Percentiles rank a stretch among this genome's conserved stretches.
These are phyloP conservation scores for Marasmius fiardii DNA, from an alignment of 1,284 basidiomycete species.

Conservation along the genomic window DNA sequence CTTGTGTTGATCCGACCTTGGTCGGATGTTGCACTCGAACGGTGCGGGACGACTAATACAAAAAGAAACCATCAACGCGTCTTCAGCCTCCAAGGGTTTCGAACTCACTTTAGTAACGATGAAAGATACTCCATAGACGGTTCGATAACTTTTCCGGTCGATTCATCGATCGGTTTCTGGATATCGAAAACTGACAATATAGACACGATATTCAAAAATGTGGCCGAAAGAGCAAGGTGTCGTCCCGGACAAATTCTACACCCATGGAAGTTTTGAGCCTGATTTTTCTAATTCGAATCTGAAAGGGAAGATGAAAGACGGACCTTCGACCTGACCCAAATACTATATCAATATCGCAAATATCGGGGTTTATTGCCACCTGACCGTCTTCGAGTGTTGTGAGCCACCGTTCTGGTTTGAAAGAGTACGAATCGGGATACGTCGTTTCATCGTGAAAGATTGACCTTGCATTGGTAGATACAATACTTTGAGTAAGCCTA, in stretches of 20 bases:
- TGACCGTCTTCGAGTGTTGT: background rate
- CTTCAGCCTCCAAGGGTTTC: too few relatives aligned
- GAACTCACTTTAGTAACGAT: background rate
- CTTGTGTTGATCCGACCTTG: too few relatives aligned
- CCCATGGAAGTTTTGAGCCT: background rate
- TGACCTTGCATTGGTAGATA: background rate
- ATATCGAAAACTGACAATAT: background rate
- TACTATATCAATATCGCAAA: background rate
- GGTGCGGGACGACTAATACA: too few relatives aligned
- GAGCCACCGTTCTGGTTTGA: background rate
- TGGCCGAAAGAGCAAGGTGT: background rate
- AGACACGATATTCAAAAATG: background rate
- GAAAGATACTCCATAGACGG: background rate
- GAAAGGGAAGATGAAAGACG: background rate
- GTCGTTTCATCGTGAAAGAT: background rate
- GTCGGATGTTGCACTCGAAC: too few relatives aligned
- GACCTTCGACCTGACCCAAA: background rate
- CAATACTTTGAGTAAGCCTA: too few relatives aligned
- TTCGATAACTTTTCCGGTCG: background rate
- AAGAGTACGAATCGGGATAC: background rate
- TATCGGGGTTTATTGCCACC: background rate
- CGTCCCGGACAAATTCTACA: background rate
- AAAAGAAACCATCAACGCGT: background rate
- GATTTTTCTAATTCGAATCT: background rate
- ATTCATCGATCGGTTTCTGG: background rate